Conservation (phyloP, 352 stramenopile genomes). For the Pythium chondricola region DNA sequence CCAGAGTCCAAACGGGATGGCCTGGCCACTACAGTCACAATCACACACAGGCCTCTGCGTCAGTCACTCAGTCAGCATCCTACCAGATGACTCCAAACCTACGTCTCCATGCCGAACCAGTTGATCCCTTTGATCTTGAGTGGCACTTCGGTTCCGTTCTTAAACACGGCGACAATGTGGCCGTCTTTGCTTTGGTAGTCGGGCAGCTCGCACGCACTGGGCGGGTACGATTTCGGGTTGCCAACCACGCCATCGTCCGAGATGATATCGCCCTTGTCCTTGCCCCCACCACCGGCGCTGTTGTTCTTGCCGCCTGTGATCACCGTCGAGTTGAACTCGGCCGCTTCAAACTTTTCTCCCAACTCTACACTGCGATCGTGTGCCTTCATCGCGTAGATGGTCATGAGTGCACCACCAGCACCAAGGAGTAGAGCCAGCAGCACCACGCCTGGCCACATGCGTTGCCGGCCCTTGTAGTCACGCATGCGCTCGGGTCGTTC, state of each 20-base stretch:
- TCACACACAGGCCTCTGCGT: not conserved
- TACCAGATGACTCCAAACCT: conserved; percentile 3
- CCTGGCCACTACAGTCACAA: conserved; percentile 24
- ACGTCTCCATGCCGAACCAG: conserved; percentile 77
- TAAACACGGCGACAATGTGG: conserved; percentile 54
- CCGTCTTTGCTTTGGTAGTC: conserved; percentile 79
- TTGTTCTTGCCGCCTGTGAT: conserved; percentile 11
- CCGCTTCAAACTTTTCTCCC: conserved; percentile 10
- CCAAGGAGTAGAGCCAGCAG: conserved; percentile 14
- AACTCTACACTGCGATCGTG: conserved; percentile 12
- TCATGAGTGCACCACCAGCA: conserved; percentile 12
- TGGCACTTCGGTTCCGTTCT: conserved; percentile 44
- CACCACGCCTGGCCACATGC: conserved; percentile 27
- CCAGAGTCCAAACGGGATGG: conserved; percentile 55
- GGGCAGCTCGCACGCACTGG: conserved; percentile 52
- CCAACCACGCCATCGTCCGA: conserved; percentile 59
- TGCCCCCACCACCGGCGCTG: not conserved
- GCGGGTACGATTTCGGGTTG: conserved; percentile 67
- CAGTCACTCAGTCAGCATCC: not conserved
- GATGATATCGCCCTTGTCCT: conserved; percentile 26
- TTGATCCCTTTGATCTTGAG: conserved; percentile 84
- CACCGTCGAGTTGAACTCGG: conserved; percentile 15
- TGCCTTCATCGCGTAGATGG: conserved; percentile 16
- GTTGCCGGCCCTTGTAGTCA: conserved; percentile 46
- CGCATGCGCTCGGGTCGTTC: conserved; percentile 9